phyloP scores from a whole-genome alignment of 2,329 filamentous ascomycete species.

The Penicillium hesseltinei region DNA sequence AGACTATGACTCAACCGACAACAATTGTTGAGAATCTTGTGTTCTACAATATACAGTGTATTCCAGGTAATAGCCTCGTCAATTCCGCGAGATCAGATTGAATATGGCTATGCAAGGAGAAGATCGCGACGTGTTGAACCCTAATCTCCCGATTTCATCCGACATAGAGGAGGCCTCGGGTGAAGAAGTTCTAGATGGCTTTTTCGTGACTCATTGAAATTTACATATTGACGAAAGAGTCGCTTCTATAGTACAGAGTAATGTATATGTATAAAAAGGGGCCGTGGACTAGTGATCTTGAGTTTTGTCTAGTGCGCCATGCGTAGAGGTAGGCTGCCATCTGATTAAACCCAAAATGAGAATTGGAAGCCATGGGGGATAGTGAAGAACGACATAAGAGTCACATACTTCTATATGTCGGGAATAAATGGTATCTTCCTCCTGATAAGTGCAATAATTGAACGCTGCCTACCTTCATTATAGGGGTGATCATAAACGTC shows the following conservation, averaged over 20 bases:
- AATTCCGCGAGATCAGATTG: neutral
- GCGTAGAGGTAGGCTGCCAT: neutral
- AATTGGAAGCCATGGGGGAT: neutral
- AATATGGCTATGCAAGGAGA: neutral
- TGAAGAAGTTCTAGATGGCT: neutral
- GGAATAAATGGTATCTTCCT: neutral
- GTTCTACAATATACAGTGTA: conserved; percentile 12
- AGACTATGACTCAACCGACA: conserved; percentile 2
- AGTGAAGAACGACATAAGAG: neutral
- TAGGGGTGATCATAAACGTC: neutral
- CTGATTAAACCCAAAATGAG: no score
- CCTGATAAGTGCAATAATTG: neutral
- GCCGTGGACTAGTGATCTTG: neutral
- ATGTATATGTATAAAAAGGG: neutral
- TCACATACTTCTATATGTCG: neutral
- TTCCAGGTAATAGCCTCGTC: neutral
- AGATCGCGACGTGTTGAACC: neutral
- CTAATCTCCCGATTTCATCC: conserved; percentile 10
- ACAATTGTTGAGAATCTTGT: neutral
- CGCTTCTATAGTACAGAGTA: neutral
- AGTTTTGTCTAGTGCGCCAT: no score
- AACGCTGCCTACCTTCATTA: neutral
- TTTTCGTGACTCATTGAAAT: neutral
- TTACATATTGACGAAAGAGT: neutral
- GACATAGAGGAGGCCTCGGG: neutral